Percentiles rank a stretch among this genome's conserved stretches.
phyloP scores from a whole-genome alignment of 352 stramenopile genomes.

The Phytophthora vignae region DNA sequence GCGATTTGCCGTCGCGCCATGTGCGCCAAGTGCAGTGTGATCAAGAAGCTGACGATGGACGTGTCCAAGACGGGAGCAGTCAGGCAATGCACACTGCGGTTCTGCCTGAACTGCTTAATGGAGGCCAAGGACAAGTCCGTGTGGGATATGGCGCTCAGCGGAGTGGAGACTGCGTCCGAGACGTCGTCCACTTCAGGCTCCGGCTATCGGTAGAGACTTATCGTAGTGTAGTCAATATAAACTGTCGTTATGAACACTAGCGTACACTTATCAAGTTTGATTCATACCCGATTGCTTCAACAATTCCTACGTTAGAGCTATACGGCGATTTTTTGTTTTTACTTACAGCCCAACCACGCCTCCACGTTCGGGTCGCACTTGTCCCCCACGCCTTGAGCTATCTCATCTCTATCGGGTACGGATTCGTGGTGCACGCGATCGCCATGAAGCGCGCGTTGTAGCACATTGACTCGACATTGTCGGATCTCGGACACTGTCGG shows the following conservation, averaged over 20 bases:
- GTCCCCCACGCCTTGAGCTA: conserved; percentile 27
- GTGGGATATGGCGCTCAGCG: conserved; percentile 33
- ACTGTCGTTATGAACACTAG: background rate
- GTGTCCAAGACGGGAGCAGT: conserved; percentile 38
- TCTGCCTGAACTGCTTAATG: conserved; percentile 30
- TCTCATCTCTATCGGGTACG: conserved; percentile 35
- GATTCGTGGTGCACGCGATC: conserved; percentile 27
- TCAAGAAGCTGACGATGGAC: conserved; percentile 65
- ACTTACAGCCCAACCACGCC: conserved; percentile 40
- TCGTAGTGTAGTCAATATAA: background rate
- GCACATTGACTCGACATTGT: conserved; percentile 30
- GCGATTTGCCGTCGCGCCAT: conserved; percentile 53
- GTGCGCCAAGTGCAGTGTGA: conserved; percentile 57
- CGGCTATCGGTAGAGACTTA: conserved; percentile 12
- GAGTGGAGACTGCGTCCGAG: conserved; percentile 32
- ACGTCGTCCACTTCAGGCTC: conserved; percentile 25
- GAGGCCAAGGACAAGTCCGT: conserved; percentile 34
- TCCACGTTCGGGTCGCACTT: conserved; percentile 32
- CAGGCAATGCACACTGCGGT: conserved; percentile 39
- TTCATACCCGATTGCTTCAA: no score
- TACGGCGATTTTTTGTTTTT: background rate
- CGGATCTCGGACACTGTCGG: conserved; percentile 12
- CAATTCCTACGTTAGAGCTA: no score
- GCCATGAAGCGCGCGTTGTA: conserved; percentile 41
- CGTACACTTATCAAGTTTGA: no score